A percentile compares a stretch with the other conserved stretches of the same genome.
Conservation (phyloP, 441 rosid genomes). For the Mallotus repandus region DNA sequence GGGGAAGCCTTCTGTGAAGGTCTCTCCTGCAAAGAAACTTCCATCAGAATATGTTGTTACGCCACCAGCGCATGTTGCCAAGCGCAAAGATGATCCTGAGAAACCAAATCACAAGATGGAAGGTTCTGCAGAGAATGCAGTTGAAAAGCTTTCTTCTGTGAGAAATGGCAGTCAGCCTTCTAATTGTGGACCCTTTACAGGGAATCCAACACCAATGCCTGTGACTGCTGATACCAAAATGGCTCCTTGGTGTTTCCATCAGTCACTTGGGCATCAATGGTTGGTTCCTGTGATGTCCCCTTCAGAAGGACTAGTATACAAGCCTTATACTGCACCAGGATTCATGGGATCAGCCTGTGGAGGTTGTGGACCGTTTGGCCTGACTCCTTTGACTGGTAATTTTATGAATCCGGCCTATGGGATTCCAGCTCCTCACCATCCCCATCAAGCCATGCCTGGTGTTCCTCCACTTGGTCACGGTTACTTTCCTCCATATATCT, state of each 20-base stretch:
- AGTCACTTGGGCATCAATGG: conserved; percentile 68
- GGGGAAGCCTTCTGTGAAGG: conserved; percentile 41
- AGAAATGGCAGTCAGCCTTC: conserved; percentile 45
- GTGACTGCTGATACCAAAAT: conserved; percentile 28
- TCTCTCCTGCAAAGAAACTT: conserved; percentile 41
- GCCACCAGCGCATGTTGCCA: conserved; percentile 38
- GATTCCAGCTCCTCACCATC: conserved; percentile 32
- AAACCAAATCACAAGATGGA: conserved; percentile 53
- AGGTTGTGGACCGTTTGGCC: conserved; percentile 50
- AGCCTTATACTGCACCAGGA: conserved; percentile 65
- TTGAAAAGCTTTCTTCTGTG: conserved; percentile 41
- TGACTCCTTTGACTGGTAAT: conserved; percentile 39
- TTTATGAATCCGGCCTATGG: conserved; percentile 43
- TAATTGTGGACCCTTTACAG: conserved; percentile 38
- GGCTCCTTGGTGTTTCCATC: conserved; percentile 51
- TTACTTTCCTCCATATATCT: conserved; percentile 68
- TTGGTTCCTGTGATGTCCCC: conserved; percentile 87
- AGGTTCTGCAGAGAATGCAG: conserved; percentile 67
- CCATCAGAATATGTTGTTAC: conserved; percentile 35
- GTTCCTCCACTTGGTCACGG: conserved; percentile 45
- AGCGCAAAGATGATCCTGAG: conserved; percentile 40
- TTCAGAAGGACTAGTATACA: conserved; percentile 81
- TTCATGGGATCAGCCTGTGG: conserved; percentile 50
- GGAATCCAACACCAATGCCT: conserved; percentile 34
- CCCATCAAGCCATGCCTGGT: conserved; percentile 41